Evolutionary conservation across 208 protist species (phyloP).

Genomic region (Trypanosoma caninum): DNA sequence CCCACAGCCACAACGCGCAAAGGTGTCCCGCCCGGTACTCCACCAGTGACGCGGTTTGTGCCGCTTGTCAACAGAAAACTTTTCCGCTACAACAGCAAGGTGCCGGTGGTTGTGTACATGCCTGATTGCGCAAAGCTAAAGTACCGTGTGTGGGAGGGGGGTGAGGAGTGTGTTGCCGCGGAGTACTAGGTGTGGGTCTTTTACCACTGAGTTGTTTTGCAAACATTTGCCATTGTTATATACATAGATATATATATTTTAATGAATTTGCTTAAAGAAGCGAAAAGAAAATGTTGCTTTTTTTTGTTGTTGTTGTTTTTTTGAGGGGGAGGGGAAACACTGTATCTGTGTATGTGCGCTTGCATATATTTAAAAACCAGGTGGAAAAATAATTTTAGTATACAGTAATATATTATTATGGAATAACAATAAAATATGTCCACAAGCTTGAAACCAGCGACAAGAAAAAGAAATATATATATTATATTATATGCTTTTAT

Average conservation of each 20-base stretch:
- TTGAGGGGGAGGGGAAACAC: too few relatives aligned
- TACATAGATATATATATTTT: slow-evolving; percentile 5
- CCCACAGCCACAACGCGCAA: slow-evolving; percentile 5
- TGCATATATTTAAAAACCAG: too few relatives aligned
- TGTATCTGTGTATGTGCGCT: too few relatives aligned
- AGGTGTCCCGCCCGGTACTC: slow-evolving; percentile 4
- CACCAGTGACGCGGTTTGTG: slow-evolving; percentile 35
- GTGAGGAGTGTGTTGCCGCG: slow-evolving; percentile 26
- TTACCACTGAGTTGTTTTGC: neutral
- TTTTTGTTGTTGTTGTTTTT: neutral
- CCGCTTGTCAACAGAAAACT: slow-evolving; percentile 30
- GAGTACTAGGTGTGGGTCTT: slow-evolving; percentile 7
- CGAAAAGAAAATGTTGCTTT: neutral
- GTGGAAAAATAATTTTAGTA: too few relatives aligned
- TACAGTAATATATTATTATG: too few relatives aligned
- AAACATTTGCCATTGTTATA: neutral
- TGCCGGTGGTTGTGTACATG: slow-evolving; percentile 68
- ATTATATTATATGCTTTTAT: neutral
- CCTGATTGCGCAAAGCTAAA: slow-evolving; percentile 50
- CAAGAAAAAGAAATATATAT: too few relatives aligned
- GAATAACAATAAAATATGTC: too few relatives aligned
- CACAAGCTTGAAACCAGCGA: too few relatives aligned
- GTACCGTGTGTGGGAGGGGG: slow-evolving; percentile 56
- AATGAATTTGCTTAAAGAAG: neutral
- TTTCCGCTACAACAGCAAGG: slow-evolving; percentile 42